Evolutionary conservation across 2,329 filamentous ascomycete genomes (phyloP).

Genomic region (Arthrocladium fulminans): DNA sequence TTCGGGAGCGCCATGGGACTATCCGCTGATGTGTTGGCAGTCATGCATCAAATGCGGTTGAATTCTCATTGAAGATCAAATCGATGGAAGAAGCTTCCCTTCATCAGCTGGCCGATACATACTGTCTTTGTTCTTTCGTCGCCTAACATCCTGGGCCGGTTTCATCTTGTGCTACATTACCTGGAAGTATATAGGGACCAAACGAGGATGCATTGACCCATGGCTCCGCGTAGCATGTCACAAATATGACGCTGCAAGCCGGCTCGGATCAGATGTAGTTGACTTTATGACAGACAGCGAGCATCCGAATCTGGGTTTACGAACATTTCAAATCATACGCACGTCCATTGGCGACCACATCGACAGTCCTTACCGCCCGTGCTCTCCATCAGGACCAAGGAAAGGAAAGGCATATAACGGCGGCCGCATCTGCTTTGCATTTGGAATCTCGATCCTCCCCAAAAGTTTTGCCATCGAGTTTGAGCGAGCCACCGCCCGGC

Average conservation of each 20-base stretch:
- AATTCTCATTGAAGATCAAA: background rate
- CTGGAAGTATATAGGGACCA: slow-evolving; percentile 1
- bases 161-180: background rate
- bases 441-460: background rate
- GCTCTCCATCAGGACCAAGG: background rate
- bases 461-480: background rate
- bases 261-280: slow-evolving; percentile 10
- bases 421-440: background rate
- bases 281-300: slow-evolving; percentile 10
- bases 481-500: background rate
- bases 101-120: background rate
- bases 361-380: slow-evolving; percentile 3
- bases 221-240: slow-evolving; percentile 1
- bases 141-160: slow-evolving; percentile 4
- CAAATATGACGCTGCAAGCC: slow-evolving; percentile 9
- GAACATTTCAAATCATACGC: slow-evolving; percentile 1
- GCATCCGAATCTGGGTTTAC: slow-evolving; percentile 4
- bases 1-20: slow-evolving; percentile 8
- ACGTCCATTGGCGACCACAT: background rate
- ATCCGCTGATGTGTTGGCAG: slow-evolving; percentile 11
- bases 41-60: slow-evolving; percentile 1
- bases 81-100: background rate
- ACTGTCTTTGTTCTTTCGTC: slow-evolving; percentile 2
- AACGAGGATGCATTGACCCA: background rate
- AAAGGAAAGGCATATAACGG: slow-evolving; percentile 8